phyloP scores from a whole-genome alignment of 2,329 filamentous ascomycete genomes.

The Thielaviopsis musarum region DNA sequence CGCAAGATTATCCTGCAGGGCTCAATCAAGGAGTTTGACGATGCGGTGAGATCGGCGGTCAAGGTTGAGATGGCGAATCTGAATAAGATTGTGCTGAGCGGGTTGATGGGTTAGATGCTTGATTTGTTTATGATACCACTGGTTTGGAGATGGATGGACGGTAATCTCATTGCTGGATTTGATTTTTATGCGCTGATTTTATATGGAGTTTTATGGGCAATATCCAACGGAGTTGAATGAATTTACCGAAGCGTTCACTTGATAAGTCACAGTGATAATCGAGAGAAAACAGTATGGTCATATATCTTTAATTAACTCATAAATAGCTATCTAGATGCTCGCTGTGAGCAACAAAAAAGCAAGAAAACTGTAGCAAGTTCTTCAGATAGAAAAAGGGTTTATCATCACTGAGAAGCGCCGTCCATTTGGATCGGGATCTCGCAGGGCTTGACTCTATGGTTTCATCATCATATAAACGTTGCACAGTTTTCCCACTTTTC shows the following conservation, averaged over 20 bases:
- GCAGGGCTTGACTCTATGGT: constrained; percentile 99
- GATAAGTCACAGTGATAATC: not conserved
- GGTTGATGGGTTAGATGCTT: constrained; percentile 39
- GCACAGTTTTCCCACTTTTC: constrained; percentile 27
- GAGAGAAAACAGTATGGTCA: not conserved
- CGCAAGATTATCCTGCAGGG: constrained; percentile 79
- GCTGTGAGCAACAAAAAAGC: not conserved
- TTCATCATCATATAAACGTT: constrained; percentile 71
- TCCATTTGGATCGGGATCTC: constrained; percentile 16
- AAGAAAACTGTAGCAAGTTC: not conserved
- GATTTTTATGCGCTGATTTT: not conserved
- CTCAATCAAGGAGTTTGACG: constrained; percentile 85
- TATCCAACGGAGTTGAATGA: no score
- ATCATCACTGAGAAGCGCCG: constrained; percentile 12
- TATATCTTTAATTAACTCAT: not conserved
- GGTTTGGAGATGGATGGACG: no score
- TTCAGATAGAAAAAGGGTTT: constrained; percentile 11
- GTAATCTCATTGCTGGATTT: not conserved
- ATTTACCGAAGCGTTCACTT: no score
- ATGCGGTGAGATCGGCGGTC: constrained; percentile 57
- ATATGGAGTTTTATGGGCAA: no score
- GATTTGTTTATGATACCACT: not conserved
- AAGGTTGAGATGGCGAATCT: constrained; percentile 73
- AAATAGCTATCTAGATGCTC: no score
- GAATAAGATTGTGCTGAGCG: constrained; percentile 76